A percentile compares a stretch with the other conserved stretches of the same genome.
Evolutionary conservation across 306 rosid species (phyloP).

Genomic region (Senna tora): DNA sequence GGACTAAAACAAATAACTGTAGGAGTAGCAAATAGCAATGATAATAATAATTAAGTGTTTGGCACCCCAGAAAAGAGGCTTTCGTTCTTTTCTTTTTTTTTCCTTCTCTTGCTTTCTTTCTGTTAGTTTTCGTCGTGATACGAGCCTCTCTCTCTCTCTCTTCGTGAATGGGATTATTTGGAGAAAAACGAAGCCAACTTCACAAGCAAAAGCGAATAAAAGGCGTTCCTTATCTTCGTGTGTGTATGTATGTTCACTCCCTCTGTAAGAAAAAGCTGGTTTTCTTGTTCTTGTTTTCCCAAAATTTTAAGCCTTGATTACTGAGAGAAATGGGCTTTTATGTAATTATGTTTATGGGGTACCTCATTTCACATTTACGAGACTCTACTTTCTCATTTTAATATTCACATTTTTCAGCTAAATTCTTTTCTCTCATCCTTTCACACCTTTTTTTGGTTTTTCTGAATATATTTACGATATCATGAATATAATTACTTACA

Average conservation of each 20-base stretch:
- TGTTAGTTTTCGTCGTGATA: constrained; percentile 45
- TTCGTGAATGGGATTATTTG: constrained; percentile 36
- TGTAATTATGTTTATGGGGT: neutral
- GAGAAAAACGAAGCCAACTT: constrained; percentile 46
- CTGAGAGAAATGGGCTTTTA: neutral
- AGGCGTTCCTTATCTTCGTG: constrained; percentile 46
- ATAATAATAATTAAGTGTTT: constrained; percentile 2
- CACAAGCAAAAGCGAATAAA: constrained; percentile 54
- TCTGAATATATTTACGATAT: too few relatives aligned
- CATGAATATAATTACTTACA: too few relatives aligned
- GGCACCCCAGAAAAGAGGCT: neutral
- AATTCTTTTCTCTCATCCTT: too few relatives aligned
- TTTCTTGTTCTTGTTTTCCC: constrained; percentile 40
- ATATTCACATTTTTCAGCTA: too few relatives aligned
- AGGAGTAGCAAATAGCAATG: constrained; percentile 28
- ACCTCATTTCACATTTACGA: neutral
- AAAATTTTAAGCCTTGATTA: constrained; percentile 8
- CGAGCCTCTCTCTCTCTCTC: constrained; percentile 14
- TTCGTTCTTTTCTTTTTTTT: neutral
- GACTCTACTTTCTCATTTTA: neutral
- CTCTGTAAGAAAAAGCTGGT: constrained; percentile 32
- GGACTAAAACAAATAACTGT: constrained; percentile 38
- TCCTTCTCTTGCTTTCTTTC: too few relatives aligned
- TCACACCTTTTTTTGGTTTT: too few relatives aligned
- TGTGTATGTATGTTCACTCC: constrained; percentile 48